Base-by-base conservation (phyloP, 495 filamentous ascomycete genomes). In the Hypoxylon perforatum region DNA sequence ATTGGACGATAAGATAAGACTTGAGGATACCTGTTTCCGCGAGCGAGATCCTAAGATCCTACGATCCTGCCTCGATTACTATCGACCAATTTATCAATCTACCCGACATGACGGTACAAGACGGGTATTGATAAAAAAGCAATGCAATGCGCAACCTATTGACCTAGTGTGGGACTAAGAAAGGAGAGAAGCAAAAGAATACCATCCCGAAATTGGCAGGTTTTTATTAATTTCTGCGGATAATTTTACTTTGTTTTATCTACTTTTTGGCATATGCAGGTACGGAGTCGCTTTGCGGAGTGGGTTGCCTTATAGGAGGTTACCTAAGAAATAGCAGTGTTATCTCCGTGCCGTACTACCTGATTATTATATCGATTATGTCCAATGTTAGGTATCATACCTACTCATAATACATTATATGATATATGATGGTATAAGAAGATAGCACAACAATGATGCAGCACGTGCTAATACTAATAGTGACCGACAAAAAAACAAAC, bases 221-320 rank as follows among this genome's bases (percentile, higher is more conserved):
- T 28, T 38, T 35, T 23, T 22, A 38, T 52, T n/a, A n/a, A 44
- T 44, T 17, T 19, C 19, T 46, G 8, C 38, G 52, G 36, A 55
- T 55, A 44, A 44, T 44, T 30, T 42, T 55, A 53, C 12, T 41
- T 39, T 41, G 9, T 53, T 39, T 38, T 53, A 10, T 33, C 8
- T 17, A 6, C 17, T 3, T 30, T 19, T 55, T 55, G 52, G 44
- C 52, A 55, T 22, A 42, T 55, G 52, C 52, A 55, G 52, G 52
- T 55, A 54, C 52, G 22, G 52, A 41, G 18, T 14, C 18, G 22
- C 7, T 4, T 11, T 48, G 46, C 22, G 46, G 46, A 48, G 46
- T 30, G n/a, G 46, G 11, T 28, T 28, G 11, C 46, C 17, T 42
- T 42, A n/a, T 42, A 8, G 5, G 9, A n/a, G 25, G 25, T 28